Conservation (phyloP, 2,329 filamentous ascomycete species). For the Fusarium devonianum region DNA sequence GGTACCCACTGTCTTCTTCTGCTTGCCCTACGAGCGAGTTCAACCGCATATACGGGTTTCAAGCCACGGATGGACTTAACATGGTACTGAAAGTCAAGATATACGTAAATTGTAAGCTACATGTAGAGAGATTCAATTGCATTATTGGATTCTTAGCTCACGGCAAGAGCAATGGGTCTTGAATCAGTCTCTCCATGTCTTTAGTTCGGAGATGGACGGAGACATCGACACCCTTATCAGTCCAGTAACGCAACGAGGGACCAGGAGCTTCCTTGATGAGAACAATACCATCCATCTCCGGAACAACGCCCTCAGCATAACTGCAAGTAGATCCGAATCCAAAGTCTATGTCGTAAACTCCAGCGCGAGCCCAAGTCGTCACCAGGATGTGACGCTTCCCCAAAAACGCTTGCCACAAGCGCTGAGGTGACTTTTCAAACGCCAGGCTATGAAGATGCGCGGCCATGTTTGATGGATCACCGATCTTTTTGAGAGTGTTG, state of each 20-base stretch:
- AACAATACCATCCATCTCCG: slow-evolving; percentile 33
- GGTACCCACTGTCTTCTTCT: too few relatives aligned
- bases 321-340: slow-evolving; percentile 23
- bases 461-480: slow-evolving; percentile 5
- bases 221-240: slow-evolving; percentile 35
- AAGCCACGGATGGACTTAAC: too few relatives aligned
- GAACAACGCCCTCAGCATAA: slow-evolving; percentile 36
- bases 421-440: slow-evolving; percentile 38
- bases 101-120: too few relatives aligned
- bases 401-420: slow-evolving; percentile 41
- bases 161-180: slow-evolving; percentile 28
- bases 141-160: too few relatives aligned
- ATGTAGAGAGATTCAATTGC: too few relatives aligned
- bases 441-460: slow-evolving; percentile 32
- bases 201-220: slow-evolving; percentile 24
- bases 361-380: slow-evolving; percentile 39
- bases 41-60: too few relatives aligned
- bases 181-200: slow-evolving; percentile 27
- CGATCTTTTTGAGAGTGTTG: slow-evolving; percentile 18
- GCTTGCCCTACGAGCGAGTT: too few relatives aligned
- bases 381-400: slow-evolving; percentile 36
- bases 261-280: slow-evolving; percentile 38
- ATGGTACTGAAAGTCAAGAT: too few relatives aligned
- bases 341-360: slow-evolving; percentile 40
- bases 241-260: slow-evolving; percentile 18